Base-by-base conservation (phyloP, 2,329 filamentous ascomycete genomes). In the Sclerotinia nivalis region DNA sequence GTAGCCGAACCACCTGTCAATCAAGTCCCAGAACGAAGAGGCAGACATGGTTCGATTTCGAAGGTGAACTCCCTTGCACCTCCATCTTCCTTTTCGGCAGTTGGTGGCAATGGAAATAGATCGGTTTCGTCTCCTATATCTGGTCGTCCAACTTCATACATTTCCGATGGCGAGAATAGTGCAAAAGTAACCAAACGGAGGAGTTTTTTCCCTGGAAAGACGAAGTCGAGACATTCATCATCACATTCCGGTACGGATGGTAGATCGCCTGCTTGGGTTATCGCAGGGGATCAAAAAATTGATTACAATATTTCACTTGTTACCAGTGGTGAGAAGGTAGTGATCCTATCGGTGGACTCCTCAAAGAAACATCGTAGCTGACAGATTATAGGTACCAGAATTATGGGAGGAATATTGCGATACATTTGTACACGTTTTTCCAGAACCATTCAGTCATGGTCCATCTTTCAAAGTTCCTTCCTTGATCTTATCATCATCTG, bases 331-430 rank as follows among this genome's bases (percentile, higher is more conserved):
- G 58, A 55, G 25, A 58, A 65, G 69, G 71, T 66, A 70, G 25
- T 28, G 28, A 52, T 49, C 34, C 25, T 4, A 28, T 9, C 15
- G 40, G 31, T 15, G 13, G 34, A 60, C 13, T 18, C 15, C 9
- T 47, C 7, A 18, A n/a, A 10, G 43, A 20, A n/a, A 22, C 5
- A 49, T 37, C 12, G 31, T 47, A 20, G 25, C 50, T 69, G 22
- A 68, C 34, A 4, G n/a, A 22, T 31, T n/a, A 18, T n/a, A 89
- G 87, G 86, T 90, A 5, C 87, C 88, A 1, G 89, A 91, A 77
- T 79, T 91, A 28, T 91, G 89, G 89, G 86, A 88, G 73, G 87
- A 89, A 68, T 80, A 78, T 66, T 88, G 86, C 52, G 84, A 84
- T 71, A 83, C 89, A 34, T 81, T 83, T 65, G 83, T 91, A 28